Evolutionary conservation across 2,329 filamentous ascomycete genomes (phyloP).

Genomic region (Calcarisporium arbuscula): DNA sequence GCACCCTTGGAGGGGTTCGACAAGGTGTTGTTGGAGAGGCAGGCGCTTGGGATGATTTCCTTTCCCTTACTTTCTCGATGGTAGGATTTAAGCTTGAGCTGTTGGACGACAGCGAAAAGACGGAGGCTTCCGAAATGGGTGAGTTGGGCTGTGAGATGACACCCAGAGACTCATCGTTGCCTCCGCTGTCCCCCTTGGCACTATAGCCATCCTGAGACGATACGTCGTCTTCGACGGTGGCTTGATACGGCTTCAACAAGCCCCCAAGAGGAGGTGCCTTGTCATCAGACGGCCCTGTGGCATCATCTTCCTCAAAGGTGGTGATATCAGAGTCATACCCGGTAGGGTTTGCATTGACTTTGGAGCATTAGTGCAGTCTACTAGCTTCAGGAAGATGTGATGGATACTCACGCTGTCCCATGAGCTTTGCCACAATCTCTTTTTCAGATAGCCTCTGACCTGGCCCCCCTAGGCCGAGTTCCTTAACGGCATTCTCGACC

Average conservation of each 20-base stretch:
- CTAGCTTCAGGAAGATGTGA: neutral
- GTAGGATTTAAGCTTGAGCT: too few relatives aligned
- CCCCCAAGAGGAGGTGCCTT: constrained; percentile 1
- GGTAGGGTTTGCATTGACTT: neutral
- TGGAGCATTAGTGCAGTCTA: constrained; percentile 1
- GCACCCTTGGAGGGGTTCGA: too few relatives aligned
- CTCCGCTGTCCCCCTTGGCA: neutral
- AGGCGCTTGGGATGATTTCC: too few relatives aligned
- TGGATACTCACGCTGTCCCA: constrained; percentile 7
- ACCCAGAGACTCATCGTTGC: neutral
- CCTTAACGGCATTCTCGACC: constrained; percentile 12
- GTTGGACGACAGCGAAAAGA: too few relatives aligned
- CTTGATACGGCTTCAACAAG: constrained; percentile 11
- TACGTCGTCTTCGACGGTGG: constrained; percentile 15
- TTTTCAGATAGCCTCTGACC: constrained; percentile 9
- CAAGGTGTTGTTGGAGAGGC: too few relatives aligned
- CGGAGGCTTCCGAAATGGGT: too few relatives aligned
- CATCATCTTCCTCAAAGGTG: constrained; percentile 1
- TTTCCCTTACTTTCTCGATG: too few relatives aligned
- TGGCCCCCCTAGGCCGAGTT: constrained; percentile 9
- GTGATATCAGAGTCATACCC: neutral
- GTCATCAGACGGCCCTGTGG: constrained; percentile 1
- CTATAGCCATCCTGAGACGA: constrained; percentile 3
- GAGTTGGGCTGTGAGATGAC: too few relatives aligned
- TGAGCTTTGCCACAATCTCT: constrained; percentile 10